Percentiles rank a stretch among this genome's conserved stretches.
These are phyloP conservation scores for Malus fusca DNA, from an alignment of 306 rosid species.

Conservation along the genomic window DNA sequence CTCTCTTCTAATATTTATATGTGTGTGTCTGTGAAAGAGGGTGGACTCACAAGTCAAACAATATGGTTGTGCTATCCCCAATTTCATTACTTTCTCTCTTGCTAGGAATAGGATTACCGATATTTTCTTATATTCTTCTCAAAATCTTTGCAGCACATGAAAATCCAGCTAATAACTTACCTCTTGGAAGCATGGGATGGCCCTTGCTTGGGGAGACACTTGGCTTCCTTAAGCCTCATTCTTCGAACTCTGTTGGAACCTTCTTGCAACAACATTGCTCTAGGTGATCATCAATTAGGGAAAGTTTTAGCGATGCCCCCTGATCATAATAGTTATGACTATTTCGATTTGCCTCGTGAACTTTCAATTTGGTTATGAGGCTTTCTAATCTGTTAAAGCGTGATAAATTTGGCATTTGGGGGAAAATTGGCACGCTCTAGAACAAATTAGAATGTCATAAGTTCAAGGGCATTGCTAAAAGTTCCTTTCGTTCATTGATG, in stretches of 20 bases:
- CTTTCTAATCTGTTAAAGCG: too few species aligned
- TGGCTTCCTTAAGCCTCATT: slow-evolving; percentile 59
- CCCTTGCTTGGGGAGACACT: slow-evolving; percentile 64
- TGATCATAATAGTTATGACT: too few species aligned
- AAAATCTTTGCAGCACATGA: slow-evolving; percentile 6
- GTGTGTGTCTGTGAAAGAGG: neutral
- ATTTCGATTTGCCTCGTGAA: too few species aligned
- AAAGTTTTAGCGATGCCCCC: neutral
- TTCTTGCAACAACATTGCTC: slow-evolving; percentile 55
- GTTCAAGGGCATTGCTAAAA: too few species aligned
- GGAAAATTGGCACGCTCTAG: too few species aligned
- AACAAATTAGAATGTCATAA: too few species aligned
- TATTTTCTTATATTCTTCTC: slow-evolving; percentile 32
- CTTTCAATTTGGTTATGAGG: too few species aligned
- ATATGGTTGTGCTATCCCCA: slow-evolving; percentile 12
- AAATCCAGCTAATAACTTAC: slow-evolving; percentile 19
- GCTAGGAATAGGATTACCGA: slow-evolving; percentile 1
- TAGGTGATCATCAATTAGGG: slow-evolving; percentile 21
- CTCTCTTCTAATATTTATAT: too few species aligned
- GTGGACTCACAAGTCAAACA: neutral
- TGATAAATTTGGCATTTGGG: too few species aligned
- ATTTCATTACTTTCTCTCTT: slow-evolving; percentile 17
- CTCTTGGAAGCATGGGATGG: slow-evolving; percentile 71
- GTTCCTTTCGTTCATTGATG: too few species aligned
- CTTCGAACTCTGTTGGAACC: slow-evolving; percentile 49